A percentile compares a stretch with the other conserved stretches of the same genome.
phyloP scores from a whole-genome alignment of 768 basidiomycete species.

The Xerocomellus intermedius region DNA sequence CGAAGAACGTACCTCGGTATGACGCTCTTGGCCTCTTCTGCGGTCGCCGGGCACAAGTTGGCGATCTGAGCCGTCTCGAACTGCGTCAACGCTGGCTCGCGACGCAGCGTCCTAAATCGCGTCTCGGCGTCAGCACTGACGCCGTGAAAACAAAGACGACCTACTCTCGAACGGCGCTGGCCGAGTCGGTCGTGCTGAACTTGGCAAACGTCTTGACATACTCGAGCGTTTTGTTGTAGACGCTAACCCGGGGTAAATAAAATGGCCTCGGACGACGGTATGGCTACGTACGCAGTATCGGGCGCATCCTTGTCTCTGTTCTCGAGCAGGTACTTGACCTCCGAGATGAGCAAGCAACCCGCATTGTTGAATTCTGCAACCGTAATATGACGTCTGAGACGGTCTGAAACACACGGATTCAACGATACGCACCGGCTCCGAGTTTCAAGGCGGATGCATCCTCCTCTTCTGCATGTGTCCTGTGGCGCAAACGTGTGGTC shows the following conservation, averaged over 20 bases:
- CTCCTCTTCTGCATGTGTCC: slow-evolving; percentile 71
- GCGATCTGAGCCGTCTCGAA: slow-evolving; percentile 94
- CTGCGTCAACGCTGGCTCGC: slow-evolving; percentile 78
- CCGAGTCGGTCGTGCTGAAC: slow-evolving; percentile 83
- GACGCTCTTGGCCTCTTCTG: slow-evolving; percentile 90
- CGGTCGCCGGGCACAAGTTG: slow-evolving; percentile 82
- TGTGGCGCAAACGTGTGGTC: slow-evolving; percentile 60
- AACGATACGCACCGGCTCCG: slow-evolving; percentile 52
- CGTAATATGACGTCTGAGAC: not conserved
- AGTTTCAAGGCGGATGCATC: slow-evolving; percentile 84
- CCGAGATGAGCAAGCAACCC: slow-evolving; percentile 87
- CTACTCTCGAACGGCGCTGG: slow-evolving; percentile 84
- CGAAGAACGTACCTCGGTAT: slow-evolving; percentile 68
- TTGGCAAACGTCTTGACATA: slow-evolving; percentile 91
- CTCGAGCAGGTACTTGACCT: slow-evolving; percentile 88
- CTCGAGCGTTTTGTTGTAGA: slow-evolving; percentile 90
- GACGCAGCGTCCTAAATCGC: slow-evolving; percentile 62
- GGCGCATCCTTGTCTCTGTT: slow-evolving; percentile 86
- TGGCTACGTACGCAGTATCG: slow-evolving; percentile 67
- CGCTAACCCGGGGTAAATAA: slow-evolving; percentile 43
- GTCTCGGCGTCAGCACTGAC: not conserved
- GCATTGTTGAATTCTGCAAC: slow-evolving; percentile 83
- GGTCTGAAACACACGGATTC: no score
- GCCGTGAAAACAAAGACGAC: no score
- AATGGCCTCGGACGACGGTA: not conserved